These are phyloP conservation scores for Sclerotiophoma versabilis DNA, from an alignment of 2,329 filamentous ascomycete genomes.

Conservation along the genomic window DNA sequence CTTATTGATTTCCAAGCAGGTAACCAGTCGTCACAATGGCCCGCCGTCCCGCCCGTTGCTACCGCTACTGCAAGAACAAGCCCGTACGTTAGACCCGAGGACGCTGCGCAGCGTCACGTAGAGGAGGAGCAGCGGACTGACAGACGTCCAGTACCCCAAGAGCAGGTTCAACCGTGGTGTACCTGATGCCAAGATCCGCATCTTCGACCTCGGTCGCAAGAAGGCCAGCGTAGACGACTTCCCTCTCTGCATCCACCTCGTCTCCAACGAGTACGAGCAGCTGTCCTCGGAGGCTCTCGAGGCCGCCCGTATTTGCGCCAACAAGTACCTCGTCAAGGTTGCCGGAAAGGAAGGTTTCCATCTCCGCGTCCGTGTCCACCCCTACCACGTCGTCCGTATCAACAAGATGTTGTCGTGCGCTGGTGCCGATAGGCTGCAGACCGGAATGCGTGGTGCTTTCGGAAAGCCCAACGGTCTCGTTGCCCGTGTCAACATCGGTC, in stretches of 20 bases:
- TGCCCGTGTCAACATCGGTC: conserved; percentile 99
- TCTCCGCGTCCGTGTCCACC: conserved; percentile 83
- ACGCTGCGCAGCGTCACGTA: conserved; percentile 26
- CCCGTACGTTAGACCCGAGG: conserved; percentile 59
- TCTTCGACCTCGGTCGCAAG: conserved; percentile 99
- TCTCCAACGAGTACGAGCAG: conserved; percentile 99
- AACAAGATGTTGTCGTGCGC: conserved; percentile 99
- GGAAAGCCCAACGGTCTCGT: conserved; percentile 99
- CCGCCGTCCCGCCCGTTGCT: conserved; percentile 98
- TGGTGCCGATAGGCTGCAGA: conserved; percentile 99
- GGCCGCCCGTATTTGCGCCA: conserved; percentile 99
- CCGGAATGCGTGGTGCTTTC: conserved; percentile 99
- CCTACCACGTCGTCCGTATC: conserved; percentile 99
- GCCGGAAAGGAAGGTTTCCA: conserved; percentile 76
- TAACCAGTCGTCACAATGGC: conserved; percentile 83
- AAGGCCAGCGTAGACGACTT: conserved; percentile 99
- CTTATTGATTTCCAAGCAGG: conserved; percentile 59
- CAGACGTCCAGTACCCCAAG: conserved; percentile 89
- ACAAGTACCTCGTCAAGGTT: conserved; percentile 85
- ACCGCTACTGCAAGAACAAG: conserved; percentile 99
- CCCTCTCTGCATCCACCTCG: conserved; percentile 95
- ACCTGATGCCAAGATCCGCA: conserved; percentile 80
- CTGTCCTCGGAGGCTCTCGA: conserved; percentile 99
- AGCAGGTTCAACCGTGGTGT: conserved; percentile 99
- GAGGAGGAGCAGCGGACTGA: conserved; percentile 35